Evolutionary conservation across 2,329 filamentous ascomycete species (phyloP).

Genomic region (Aureobasidium lini): DNA sequence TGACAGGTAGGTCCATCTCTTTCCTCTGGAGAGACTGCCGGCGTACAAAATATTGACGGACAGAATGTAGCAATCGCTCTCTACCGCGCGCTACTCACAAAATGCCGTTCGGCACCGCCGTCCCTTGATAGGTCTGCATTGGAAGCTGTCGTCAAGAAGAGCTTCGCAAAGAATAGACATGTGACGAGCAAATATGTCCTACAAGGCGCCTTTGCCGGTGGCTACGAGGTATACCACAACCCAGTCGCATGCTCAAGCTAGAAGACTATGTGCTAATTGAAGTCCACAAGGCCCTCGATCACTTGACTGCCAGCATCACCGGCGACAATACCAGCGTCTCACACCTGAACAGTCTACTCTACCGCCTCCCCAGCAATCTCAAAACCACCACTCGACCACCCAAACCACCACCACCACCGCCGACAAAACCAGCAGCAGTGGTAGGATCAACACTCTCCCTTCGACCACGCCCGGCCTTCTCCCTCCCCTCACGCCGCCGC

Average conservation of each 20-base stretch:
- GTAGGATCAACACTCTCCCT: constrained; percentile 16
- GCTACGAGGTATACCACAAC: constrained; percentile 51
- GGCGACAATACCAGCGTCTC: constrained; percentile 24
- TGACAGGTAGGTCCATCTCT: constrained; percentile 38
- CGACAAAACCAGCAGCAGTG: constrained; percentile 13
- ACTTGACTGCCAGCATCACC: constrained; percentile 34
- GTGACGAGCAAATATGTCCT: constrained; percentile 55
- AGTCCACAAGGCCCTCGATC: constrained; percentile 31
- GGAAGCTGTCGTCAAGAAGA: constrained; percentile 49
- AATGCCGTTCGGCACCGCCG: constrained; percentile 24
- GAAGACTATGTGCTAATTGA: neutral
- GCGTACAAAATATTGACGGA: neutral
- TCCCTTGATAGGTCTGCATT: neutral
- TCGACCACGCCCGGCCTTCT: constrained; percentile 23
- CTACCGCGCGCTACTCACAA: constrained; percentile 58
- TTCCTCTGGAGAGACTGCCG: neutral
- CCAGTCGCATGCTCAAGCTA: too few relatives aligned
- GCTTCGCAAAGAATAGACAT: constrained; percentile 54
- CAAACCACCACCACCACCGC: neutral
- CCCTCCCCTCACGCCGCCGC: constrained; percentile 45
- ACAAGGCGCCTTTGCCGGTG: constrained; percentile 54
- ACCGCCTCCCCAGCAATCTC: constrained; percentile 19
- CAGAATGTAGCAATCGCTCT: constrained; percentile 52
- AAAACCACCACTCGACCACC: neutral
- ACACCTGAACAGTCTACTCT: constrained; percentile 22